A percentile compares a stretch with the other conserved stretches of the same genome.
phyloP scores from a whole-genome alignment of 148 eudicot genomes.

The Fallopia convolvulus region DNA sequence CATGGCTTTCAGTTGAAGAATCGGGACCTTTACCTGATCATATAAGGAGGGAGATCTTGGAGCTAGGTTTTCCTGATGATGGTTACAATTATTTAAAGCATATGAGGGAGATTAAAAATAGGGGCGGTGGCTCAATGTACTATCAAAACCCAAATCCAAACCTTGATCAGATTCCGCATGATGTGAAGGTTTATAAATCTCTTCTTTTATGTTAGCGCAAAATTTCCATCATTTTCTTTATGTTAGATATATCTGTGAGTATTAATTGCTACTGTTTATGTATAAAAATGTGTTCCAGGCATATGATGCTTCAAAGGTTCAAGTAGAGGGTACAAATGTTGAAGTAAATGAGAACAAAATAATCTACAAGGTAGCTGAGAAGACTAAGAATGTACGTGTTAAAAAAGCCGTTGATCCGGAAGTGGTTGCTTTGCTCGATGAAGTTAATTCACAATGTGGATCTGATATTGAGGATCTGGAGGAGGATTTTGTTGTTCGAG shows the following conservation, averaged over 20 bases:
- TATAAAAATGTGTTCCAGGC: slow-evolving; percentile 39
- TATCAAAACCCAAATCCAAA: slow-evolving; percentile 70
- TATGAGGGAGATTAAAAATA: slow-evolving; percentile 77
- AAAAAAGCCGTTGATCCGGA: slow-evolving; percentile 81
- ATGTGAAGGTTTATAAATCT: no score
- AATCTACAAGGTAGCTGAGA: slow-evolving; percentile 62
- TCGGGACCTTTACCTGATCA: slow-evolving; percentile 43
- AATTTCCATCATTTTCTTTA: no score
- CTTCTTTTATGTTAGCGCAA: no score
- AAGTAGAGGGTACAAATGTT: slow-evolving; percentile 29
- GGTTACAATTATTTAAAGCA: slow-evolving; percentile 84
- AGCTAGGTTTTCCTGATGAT: slow-evolving; percentile 95
- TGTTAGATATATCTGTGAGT: no score
- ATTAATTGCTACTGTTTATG: background rate
- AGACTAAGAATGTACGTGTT: slow-evolving; percentile 52
- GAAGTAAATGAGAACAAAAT: slow-evolving; percentile 37
- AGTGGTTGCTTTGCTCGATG: slow-evolving; percentile 65
- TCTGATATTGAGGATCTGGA: slow-evolving; percentile 89
- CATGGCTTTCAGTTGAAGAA: background rate
- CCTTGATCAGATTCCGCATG: slow-evolving; percentile 47
- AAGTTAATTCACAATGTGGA: slow-evolving; percentile 53
- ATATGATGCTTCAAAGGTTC: slow-evolving; percentile 82
- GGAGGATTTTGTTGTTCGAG: slow-evolving; percentile 80
- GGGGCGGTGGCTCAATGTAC: slow-evolving; percentile 69
- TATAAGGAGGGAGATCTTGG: slow-evolving; percentile 71